Percentiles rank a stretch among this genome's conserved stretches.
These are phyloP conservation scores for Globomyces sp. DNA, from an alignment of 371 early-diverging fungal species.

Conservation along the genomic window DNA sequence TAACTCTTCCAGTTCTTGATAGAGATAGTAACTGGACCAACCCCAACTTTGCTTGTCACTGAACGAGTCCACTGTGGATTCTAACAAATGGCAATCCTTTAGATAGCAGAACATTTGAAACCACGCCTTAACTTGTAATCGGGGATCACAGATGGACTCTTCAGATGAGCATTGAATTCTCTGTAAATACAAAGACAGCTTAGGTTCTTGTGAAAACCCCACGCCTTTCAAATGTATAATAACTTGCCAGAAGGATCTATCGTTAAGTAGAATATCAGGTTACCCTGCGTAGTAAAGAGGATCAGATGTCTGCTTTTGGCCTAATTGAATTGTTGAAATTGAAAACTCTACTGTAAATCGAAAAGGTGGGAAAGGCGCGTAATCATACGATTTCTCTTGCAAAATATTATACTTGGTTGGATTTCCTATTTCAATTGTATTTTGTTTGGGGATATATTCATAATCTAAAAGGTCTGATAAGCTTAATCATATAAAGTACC, in stretches of 20 bases:
- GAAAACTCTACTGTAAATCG: not conserved
- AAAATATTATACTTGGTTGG: not conserved
- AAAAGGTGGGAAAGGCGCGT: not conserved
- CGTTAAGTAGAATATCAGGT: no score
- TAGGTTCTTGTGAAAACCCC: not conserved
- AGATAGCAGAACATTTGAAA: conserved; percentile 11
- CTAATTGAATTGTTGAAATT: not conserved
- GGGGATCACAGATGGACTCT: not conserved
- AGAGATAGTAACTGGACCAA: conserved; percentile 1
- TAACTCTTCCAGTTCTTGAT: not conserved
- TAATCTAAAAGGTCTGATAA: not conserved
- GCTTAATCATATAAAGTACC: not conserved
- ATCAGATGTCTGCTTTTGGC: not conserved
- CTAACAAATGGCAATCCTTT: conserved; percentile 1
- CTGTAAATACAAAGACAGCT: conserved; percentile 5
- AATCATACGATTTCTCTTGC: not conserved
- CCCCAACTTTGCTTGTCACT: conserved; percentile 1
- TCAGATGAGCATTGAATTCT: conserved; percentile 1
- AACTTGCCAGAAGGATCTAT: not conserved
- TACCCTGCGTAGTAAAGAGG: not conserved
- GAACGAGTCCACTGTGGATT: not conserved
- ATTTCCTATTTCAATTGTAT: not conserved
- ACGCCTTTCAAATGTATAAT: not conserved
- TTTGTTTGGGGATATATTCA: not conserved
- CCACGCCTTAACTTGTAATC: conserved; percentile 2